Evolutionary conservation across 2,329 filamentous ascomycete genomes (phyloP).

Genomic region (Acephala macrosclerotiorum): DNA sequence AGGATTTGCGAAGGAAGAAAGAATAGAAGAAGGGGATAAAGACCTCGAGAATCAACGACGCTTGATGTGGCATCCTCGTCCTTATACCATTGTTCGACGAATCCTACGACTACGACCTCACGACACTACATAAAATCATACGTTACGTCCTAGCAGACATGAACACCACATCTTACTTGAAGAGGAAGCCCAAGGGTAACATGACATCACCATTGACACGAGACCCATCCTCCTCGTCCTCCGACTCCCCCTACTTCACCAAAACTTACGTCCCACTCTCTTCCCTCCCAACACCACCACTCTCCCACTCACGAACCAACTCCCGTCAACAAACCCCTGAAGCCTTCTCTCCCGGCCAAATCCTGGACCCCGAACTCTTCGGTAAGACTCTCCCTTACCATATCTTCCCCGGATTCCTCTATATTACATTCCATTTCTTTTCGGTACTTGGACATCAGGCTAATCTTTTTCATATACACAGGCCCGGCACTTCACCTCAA

Average conservation of each 20-base stretch:
- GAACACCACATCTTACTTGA: slow-evolving; percentile 27
- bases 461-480: slow-evolving; percentile 45
- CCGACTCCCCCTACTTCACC: slow-evolving; percentile 58
- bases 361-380: slow-evolving; percentile 39
- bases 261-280: slow-evolving; percentile 71
- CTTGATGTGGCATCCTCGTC: slow-evolving; percentile 3
- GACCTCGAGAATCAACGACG: background rate
- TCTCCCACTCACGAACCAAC: slow-evolving; percentile 48
- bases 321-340: slow-evolving; percentile 29
- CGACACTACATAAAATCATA: slow-evolving; percentile 4
- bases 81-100: slow-evolving; percentile 12
- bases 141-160: slow-evolving; percentile 15
- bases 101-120: background rate
- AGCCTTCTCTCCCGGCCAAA: slow-evolving; percentile 35
- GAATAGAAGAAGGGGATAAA: background rate
- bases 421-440: background rate
- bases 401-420: background rate
- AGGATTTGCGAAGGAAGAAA: background rate
- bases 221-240: slow-evolving; percentile 39
- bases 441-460: slow-evolving; percentile 28
- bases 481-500: slow-evolving; percentile 71
- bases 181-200: slow-evolving; percentile 31
- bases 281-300: slow-evolving; percentile 71
- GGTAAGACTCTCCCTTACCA: slow-evolving; percentile 35
- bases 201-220: slow-evolving; percentile 36